A percentile compares a stretch with the other conserved stretches of the same genome.
Conservation (phyloP, 2,329 filamentous ascomycete species). For the Calonectria pseudoturangicola region DNA sequence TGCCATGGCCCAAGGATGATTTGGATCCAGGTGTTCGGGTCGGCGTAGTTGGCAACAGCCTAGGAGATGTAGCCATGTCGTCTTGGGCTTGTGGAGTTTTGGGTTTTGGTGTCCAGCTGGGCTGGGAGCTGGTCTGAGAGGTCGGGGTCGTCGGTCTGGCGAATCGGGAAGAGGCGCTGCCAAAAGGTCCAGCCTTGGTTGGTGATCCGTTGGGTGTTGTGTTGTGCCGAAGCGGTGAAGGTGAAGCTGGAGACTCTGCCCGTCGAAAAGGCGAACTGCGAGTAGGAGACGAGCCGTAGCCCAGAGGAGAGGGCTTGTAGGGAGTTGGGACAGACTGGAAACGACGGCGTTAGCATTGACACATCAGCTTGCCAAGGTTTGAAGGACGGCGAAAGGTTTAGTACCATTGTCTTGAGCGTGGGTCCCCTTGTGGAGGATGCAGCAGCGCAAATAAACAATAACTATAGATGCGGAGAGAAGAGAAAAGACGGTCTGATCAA, state of each 20-base stretch:
- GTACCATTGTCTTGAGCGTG: conserved; percentile 59
- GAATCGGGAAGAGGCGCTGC: conserved; percentile 56
- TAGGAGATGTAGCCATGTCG: conserved; percentile 47
- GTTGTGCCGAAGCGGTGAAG: conserved; percentile 76
- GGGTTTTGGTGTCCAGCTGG: conserved; percentile 62
- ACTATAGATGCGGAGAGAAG: conserved; percentile 35
- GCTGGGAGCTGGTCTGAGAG: conserved; percentile 56
- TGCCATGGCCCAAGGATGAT: conserved; percentile 65
- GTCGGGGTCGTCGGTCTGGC: conserved; percentile 65
- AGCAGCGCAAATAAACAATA: conserved; percentile 46
- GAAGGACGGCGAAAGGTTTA: conserved; percentile 48
- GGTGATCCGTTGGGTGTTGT: conserved; percentile 79
- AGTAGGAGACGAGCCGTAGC: conserved; percentile 77
- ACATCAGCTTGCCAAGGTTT: conserved; percentile 49
- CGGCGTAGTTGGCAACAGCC: conserved; percentile 57
- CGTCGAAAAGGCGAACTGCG: conserved; percentile 80
- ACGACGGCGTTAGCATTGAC: conserved; percentile 54
- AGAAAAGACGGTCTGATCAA: conserved; percentile 24
- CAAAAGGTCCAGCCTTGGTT: conserved; percentile 63
- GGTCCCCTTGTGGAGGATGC: conserved; percentile 48
- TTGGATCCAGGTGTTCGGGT: conserved; percentile 58
- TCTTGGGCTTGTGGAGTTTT: conserved; percentile 50
- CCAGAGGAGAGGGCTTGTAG: conserved; percentile 83
- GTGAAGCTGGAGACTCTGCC: conserved; percentile 78
- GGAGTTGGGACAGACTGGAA: conserved; percentile 71